Base-by-base conservation (phyloP, 129 eudicot genomes). In the Solidago caesia region DNA sequence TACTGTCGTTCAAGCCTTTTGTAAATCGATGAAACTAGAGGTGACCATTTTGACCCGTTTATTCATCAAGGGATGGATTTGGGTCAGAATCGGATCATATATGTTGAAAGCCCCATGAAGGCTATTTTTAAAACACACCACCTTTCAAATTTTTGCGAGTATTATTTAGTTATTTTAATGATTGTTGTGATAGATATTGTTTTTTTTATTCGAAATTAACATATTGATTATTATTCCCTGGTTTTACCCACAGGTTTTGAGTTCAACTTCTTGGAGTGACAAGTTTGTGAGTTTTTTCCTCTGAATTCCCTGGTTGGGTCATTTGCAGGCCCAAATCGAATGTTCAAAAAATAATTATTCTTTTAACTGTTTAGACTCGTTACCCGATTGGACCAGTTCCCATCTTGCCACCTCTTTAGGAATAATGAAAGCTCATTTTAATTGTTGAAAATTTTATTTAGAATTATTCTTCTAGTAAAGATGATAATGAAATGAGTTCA, bases 381-480 rank as follows among this genome's bases (percentile, higher is more conserved):
- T 21, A 21, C 21, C 21, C 21, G 21, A 21, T 21, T 21, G 21
- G 21, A 21, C 21, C 21, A 21, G 39, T 33, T 33, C 39, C 48
- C 46, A n/a, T 70, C 47, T 48, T 49, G 9, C 15, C 27, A 27
- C 21, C 21, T 52, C 58, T 52, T 2, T 55, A 39, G 64, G 53
- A 71, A 70, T 10, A 48, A 9, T 48, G 62, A 66, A 68, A 5
- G 56, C 39, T 74, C 27, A 58, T 77, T 76, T 10, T 14, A 49
- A 65, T 27, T 42, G 39, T 39, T 72, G 7, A 16, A 33, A 33
- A 3, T 0, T 25, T 4, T 73, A 59, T 72, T 59, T 82, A 95
- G 96, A 70, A 74, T 77, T 90, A 87, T 39, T 85, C 96, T 83
- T 85, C 90, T 52, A 82, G 85, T 33, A 33, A 33, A 33, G 39